A percentile compares a stretch with the other conserved stretches of the same genome.
phyloP scores from a whole-genome alignment of 352 stramenopile genomes.

The Globisporangium canariense region DNA sequence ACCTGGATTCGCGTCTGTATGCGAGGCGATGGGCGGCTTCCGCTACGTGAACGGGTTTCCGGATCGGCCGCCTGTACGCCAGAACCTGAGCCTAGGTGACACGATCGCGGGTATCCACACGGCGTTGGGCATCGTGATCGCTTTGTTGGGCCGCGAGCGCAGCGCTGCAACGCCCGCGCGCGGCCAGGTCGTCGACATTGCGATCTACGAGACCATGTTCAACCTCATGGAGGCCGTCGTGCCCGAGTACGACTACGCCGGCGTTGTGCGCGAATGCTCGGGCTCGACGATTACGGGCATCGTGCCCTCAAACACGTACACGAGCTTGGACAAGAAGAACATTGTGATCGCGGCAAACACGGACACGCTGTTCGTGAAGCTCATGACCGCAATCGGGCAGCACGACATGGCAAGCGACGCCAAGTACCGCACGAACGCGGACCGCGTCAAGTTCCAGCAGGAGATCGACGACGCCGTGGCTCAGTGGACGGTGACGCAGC shows the following conservation, averaged over 20 bases:
- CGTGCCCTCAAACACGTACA: constrained; percentile 86
- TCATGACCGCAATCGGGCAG: constrained; percentile 71
- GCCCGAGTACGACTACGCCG: constrained; percentile 81
- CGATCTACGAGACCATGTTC: constrained; percentile 88
- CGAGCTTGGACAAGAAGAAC: constrained; percentile 75
- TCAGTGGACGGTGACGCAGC: constrained; percentile 46
- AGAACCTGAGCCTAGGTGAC: constrained; percentile 83
- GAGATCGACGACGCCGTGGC: constrained; percentile 65
- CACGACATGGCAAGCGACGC: constrained; percentile 49
- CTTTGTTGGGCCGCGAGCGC: constrained; percentile 69
- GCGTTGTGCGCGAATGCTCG: constrained; percentile 75
- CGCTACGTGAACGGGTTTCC: constrained; percentile 86
- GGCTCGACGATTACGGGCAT: constrained; percentile 87
- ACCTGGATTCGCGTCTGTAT: constrained; percentile 83
- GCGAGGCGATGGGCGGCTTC: constrained; percentile 85
- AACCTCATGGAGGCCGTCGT: constrained; percentile 85
- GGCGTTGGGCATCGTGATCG: constrained; percentile 77
- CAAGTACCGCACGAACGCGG: constrained; percentile 66
- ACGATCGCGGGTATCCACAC: constrained; percentile 83
- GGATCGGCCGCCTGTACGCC: constrained; percentile 68
- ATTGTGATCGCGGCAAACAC: constrained; percentile 86
- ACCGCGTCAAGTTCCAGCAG: constrained; percentile 53
- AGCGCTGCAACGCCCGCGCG: constrained; percentile 19
- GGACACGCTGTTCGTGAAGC: constrained; percentile 74
- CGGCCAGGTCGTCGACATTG: constrained; percentile 80